phyloP scores from a whole-genome alignment of 257 asterid species.

The Primulina huaijiensis region DNA sequence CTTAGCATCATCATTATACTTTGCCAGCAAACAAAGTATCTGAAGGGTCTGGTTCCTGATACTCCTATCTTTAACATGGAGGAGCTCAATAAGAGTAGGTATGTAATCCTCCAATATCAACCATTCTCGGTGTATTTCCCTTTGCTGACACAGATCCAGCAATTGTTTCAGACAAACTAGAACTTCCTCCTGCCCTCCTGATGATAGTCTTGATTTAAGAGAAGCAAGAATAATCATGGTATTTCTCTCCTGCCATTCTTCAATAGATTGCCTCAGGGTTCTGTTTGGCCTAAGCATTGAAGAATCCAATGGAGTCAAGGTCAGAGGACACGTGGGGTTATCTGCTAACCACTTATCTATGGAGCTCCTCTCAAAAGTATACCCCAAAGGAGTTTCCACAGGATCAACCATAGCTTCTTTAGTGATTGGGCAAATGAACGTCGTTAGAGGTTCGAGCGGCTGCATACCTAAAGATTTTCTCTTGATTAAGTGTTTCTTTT shows the following conservation, averaged over 20 bases:
- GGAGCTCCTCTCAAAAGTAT: slow-evolving; percentile 56
- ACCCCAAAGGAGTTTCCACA: slow-evolving; percentile 64
- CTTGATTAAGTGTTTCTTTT: slow-evolving; percentile 46
- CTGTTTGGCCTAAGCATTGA: slow-evolving; percentile 66
- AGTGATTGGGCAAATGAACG: slow-evolving; percentile 62
- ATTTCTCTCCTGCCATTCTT: slow-evolving; percentile 71
- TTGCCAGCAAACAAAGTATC: slow-evolving; percentile 50
- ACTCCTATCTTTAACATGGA: slow-evolving; percentile 42
- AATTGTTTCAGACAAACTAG: slow-evolving; percentile 41
- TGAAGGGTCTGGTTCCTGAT: slow-evolving; percentile 46
- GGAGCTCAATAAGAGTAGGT: slow-evolving; percentile 48
- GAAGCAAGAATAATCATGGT: slow-evolving; percentile 54
- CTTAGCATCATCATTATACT: slow-evolving; percentile 57
- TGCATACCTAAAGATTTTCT: slow-evolving; percentile 49
- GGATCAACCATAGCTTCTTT: slow-evolving; percentile 63
- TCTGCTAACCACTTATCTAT: slow-evolving; percentile 56
- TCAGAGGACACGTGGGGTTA: slow-evolving; percentile 43
- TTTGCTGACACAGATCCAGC: slow-evolving; percentile 51
- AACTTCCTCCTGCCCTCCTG: slow-evolving; percentile 40
- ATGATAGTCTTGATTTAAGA: slow-evolving; percentile 39
- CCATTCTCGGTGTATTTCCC: slow-evolving; percentile 64
- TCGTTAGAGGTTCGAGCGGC: slow-evolving; percentile 51
- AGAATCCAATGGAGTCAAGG: slow-evolving; percentile 36
- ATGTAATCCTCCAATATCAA: slow-evolving; percentile 55
- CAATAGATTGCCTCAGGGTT: slow-evolving; percentile 65